Evolutionary conservation across 2,329 filamentous ascomycete genomes (phyloP), one percentile per base, ranked within the genome.

Genomic region (Aureobasidium sp.): DNA sequence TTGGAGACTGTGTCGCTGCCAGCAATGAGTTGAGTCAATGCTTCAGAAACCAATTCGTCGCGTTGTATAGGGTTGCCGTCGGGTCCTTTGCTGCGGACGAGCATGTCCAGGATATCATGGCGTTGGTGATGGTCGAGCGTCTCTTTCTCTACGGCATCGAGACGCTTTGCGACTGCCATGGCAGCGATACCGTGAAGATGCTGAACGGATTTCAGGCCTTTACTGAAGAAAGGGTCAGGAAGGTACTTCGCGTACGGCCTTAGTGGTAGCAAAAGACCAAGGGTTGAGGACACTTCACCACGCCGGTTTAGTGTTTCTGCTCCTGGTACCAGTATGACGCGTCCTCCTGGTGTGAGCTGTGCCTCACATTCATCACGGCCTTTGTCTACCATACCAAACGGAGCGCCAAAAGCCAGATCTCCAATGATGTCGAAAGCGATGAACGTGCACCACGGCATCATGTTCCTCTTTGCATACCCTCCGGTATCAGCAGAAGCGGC

Each of bases 1-100:
- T 67, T 67, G 17, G 62, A 64, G 6, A 65, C 63, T 3, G 66
- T 68, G 37, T 68, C 66, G n/a, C 62, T 64, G 6, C 65, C 66
- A 14, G 65, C 66, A n/a, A 68, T 67, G 2, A 68, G 55, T 40
- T 66, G 60, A 1, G 65, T 68, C 19, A 68, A 53, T 3, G 65
- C 64, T 53, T 68, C 66, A 6, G 66, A 64, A 12, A 61, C 59
- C 6, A 68, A 56, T 30, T 68, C 64, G 7, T 59, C 55, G 4
- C 58, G 57, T 16, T 58, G 58, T 62, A 68, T 63, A 1, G 63
- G 63, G 12, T 59, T 54, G 12, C 64, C 64, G 29, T 58, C 60
- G 1, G 59, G 47, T 44, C 66, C 66, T 41, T 62, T 63, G 11
- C 63, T 63, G 27, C 63, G 59, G 8, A 67, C 56, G 6, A 67